A percentile compares a stretch with the other conserved stretches of the same genome.
Conservation (phyloP, 768 basidiomycete genomes). For the Pisolithus orientalis region DNA sequence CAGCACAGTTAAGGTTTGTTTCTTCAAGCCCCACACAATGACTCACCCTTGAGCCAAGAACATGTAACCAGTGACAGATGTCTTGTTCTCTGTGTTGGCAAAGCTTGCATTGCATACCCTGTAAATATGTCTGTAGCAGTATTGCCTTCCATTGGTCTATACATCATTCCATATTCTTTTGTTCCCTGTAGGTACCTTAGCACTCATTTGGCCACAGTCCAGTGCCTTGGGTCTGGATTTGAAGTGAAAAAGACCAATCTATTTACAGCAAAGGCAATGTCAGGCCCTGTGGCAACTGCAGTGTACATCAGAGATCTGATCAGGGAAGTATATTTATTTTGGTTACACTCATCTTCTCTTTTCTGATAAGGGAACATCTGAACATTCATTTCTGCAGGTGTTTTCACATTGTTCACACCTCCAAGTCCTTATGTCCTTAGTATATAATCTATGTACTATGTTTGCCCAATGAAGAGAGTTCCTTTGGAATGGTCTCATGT, state of each 20-base stretch:
- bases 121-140: conserved; percentile 3
- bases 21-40: too few species aligned
- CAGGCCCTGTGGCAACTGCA: conserved; percentile 5
- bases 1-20: too few species aligned
- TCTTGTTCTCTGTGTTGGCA: too few species aligned
- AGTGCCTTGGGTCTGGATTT: conserved; percentile 5
- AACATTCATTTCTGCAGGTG: too few species aligned
- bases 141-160: too few species aligned
- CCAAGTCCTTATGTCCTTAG: not conserved
- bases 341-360: not conserved
- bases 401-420: too few species aligned
- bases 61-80: too few species aligned
- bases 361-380: not conserved
- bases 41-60: too few species aligned
- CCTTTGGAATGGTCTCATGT: not conserved
- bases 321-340: conserved; percentile 1
- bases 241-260: conserved; percentile 7
- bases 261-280: conserved; percentile 8
- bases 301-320: conserved; percentile 22
- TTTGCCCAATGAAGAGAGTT: not conserved
- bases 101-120: conserved; percentile 10
- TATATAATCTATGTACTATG: conserved; percentile 3
- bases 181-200: too few species aligned
- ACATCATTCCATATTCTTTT: too few species aligned
- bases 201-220: conserved; percentile 6